Evolutionary conservation across 73 alveolate species (phyloP).

Genomic region (Symbiodinium natans): DNA sequence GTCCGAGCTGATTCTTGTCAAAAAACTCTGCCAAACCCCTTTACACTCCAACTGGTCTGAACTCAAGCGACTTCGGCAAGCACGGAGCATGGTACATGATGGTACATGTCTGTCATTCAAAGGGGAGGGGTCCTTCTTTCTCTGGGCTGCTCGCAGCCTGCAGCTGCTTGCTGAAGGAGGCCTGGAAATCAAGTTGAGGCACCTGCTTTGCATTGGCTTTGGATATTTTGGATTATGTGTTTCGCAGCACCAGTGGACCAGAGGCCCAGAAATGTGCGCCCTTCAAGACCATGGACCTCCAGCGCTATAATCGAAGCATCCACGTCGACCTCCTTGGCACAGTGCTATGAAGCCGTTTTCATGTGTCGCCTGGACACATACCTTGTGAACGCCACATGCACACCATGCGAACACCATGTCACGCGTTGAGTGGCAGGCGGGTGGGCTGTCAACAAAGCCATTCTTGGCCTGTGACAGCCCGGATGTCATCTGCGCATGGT

Average conservation of each 20-base stretch:
- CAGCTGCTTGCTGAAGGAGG: not conserved
- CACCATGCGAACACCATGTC: too few relatives aligned
- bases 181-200: not conserved
- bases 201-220: too few relatives aligned
- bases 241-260: too few relatives aligned
- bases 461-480: slow-evolving; percentile 14
- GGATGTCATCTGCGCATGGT: not conserved
- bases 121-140: not conserved
- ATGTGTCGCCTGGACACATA: too few relatives aligned
- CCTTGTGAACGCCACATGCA: too few relatives aligned
- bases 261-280: too few relatives aligned
- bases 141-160: not conserved
- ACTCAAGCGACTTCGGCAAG: too few relatives aligned
- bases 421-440: not conserved
- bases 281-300: not conserved
- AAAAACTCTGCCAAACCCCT: too few relatives aligned
- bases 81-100: too few relatives aligned
- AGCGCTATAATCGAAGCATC: slow-evolving; percentile 13
- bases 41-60: too few relatives aligned
- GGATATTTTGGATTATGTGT: too few relatives aligned
- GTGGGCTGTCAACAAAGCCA: slow-evolving; percentile 12
- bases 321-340: not conserved
- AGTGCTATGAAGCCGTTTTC: not conserved
- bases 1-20: too few relatives aligned
- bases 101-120: not conserved